Conservation (phyloP, 768 basidiomycete species). For the Cubamyces lactineus region DNA sequence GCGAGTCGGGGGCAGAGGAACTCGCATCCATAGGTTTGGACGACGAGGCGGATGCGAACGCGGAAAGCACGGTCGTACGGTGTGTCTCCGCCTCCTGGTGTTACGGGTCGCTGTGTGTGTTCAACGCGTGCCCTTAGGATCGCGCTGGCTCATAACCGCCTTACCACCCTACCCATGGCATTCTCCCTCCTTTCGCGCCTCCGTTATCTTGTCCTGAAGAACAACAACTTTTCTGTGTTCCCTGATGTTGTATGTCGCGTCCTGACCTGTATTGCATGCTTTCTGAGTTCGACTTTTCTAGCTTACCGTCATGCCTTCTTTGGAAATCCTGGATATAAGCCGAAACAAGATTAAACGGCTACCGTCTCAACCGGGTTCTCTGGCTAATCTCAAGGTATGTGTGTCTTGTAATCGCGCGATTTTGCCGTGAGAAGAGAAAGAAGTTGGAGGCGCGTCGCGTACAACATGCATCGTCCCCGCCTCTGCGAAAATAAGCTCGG, state of each 20-base stretch:
- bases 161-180: conserved; percentile 74
- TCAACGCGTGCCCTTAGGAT: conserved; percentile 52
- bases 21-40: conserved; percentile 64
- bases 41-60: conserved; percentile 48
- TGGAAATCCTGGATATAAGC: conserved; percentile 95
- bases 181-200: conserved; percentile 74
- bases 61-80: conserved; percentile 64
- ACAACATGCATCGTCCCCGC: too few relatives aligned
- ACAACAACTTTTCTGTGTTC: conserved; percentile 79
- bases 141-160: conserved; percentile 82
- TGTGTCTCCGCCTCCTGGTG: conserved; percentile 39
- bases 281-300: conserved; percentile 34
- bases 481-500: too few relatives aligned
- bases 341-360: conserved; percentile 86
- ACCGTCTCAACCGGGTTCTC: conserved; percentile 77
- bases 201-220: conserved; percentile 86
- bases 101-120: background rate
- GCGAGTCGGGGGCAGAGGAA: conserved; percentile 72
- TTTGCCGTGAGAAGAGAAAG: too few relatives aligned
- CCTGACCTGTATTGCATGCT: background rate
- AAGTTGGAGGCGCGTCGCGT: too few relatives aligned
- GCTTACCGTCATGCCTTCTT: conserved; percentile 81
- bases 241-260: conserved; percentile 77
- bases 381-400: conserved; percentile 73
- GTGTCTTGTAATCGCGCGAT: background rate